Evolutionary conservation across 164 flowering plant genomes (phyloP).

Genomic region (Magnolia changhungtana): DNA sequence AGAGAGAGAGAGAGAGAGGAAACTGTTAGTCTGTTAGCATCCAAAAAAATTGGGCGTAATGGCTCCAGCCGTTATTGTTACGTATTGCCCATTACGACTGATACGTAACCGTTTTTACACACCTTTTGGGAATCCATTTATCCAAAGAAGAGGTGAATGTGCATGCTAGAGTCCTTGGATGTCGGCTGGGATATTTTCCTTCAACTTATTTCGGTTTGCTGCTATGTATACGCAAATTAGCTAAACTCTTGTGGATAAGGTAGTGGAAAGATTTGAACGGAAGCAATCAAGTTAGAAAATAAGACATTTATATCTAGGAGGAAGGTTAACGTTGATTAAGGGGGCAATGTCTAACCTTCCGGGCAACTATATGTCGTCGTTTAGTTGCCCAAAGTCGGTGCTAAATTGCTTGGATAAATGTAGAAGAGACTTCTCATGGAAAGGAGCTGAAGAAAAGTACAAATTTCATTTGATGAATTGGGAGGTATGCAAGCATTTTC

Average conservation of each 20-base stretch:
- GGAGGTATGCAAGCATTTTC: neutral
- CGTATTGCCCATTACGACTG: too few relatives aligned
- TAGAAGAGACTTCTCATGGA: neutral
- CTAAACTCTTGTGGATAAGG: neutral
- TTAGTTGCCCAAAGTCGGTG: neutral
- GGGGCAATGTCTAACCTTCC: neutral
- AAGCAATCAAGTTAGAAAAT: neutral
- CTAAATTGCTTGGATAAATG: neutral
- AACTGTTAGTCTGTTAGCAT: too few relatives aligned
- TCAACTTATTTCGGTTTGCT: neutral
- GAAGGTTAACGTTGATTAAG: neutral
- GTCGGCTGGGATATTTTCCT: neutral
- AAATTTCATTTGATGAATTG: neutral
- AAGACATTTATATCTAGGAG: neutral
- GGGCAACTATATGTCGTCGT: neutral
- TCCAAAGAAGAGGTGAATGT: neutral
- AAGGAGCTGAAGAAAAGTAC: neutral
- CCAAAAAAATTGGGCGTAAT: too few relatives aligned
- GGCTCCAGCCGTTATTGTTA: too few relatives aligned
- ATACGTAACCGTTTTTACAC: too few relatives aligned
- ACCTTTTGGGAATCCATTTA: too few relatives aligned
- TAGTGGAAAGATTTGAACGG: neutral
- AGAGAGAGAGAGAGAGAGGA: too few relatives aligned
- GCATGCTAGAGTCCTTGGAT: neutral
- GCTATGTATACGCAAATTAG: neutral